These are phyloP conservation scores for Botrytis paeoniae DNA, from an alignment of 2,329 filamentous ascomycete genomes.

Conservation along the genomic window DNA sequence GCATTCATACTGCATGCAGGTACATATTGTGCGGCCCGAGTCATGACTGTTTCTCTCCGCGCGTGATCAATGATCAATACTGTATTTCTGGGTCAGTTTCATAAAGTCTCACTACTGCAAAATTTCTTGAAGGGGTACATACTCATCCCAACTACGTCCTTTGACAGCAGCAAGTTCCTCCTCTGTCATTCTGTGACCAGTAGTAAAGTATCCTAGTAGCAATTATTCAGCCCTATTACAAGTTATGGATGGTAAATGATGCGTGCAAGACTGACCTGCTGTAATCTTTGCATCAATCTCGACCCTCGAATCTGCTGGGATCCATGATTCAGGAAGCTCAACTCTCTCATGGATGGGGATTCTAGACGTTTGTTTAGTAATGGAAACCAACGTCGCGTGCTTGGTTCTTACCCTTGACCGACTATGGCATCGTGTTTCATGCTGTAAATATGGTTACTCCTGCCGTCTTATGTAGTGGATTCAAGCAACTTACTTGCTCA, in stretches of 20 bases:
- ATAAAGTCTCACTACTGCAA: conserved; percentile 28
- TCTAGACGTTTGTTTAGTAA: conserved; percentile 40
- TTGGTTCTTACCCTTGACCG: conserved; percentile 59
- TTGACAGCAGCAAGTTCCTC: conserved; percentile 83
- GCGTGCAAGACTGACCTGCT: conserved; percentile 57
- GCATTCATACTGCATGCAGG: conserved; percentile 23
- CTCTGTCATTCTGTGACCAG: conserved; percentile 82
- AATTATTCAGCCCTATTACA: conserved; percentile 37
- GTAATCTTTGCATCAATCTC: conserved; percentile 99
- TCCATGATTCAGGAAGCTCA: conserved; percentile 89
- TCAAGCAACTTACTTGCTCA: conserved; percentile 66
- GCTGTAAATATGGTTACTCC: conserved; percentile 44
- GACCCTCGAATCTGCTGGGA: conserved; percentile 91
- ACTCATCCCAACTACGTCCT: conserved; percentile 89
- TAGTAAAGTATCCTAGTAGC: conserved; percentile 69
- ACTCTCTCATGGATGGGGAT: conserved; percentile 87
- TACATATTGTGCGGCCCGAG: conserved; percentile 23
- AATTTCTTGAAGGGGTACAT: conserved; percentile 38
- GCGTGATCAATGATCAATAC: conserved; percentile 38
- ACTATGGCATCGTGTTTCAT: conserved; percentile 93
- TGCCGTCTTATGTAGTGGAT: conserved; percentile 19
- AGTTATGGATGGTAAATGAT: conserved; percentile 9
- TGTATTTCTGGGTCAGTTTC: conserved; percentile 32
- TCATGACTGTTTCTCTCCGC: conserved; percentile 21
- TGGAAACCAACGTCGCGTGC: conserved; percentile 12